These are phyloP conservation scores for Rhynchospora breviuscula DNA, from an alignment of 176 grass and related monocot species.

Conservation along the genomic window DNA sequence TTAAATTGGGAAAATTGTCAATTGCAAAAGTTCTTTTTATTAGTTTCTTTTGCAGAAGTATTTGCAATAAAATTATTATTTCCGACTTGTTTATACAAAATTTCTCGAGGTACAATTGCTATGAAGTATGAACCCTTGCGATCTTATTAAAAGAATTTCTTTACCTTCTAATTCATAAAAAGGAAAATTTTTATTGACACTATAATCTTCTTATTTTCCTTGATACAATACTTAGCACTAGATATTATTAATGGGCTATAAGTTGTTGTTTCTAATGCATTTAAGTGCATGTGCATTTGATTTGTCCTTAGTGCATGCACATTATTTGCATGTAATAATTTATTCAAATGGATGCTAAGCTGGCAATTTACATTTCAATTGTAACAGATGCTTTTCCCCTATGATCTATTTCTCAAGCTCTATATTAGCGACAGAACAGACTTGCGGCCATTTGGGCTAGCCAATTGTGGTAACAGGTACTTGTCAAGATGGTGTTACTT, in stretches of 20 bases:
- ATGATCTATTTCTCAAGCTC: slow-evolving; percentile 61
- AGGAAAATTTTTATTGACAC: background rate
- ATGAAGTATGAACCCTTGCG: background rate
- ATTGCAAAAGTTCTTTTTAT: background rate
- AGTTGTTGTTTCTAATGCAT: background rate
- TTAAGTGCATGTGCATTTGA: background rate
- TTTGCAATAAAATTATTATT: background rate
- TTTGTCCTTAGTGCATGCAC: background rate
- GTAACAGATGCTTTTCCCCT: slow-evolving; percentile 57
- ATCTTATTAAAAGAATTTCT: background rate
- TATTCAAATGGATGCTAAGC: background rate
- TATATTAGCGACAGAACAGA: slow-evolving; percentile 71
- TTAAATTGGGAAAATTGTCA: background rate
- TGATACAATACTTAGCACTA: background rate
- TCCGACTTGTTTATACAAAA: background rate
- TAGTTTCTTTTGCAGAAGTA: background rate
- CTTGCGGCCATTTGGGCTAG: slow-evolving; percentile 65
- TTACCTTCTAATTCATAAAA: background rate
- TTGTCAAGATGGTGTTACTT: slow-evolving; percentile 16
- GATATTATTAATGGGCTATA: background rate
- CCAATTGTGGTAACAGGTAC: slow-evolving; percentile 93
- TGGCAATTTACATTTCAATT: background rate
- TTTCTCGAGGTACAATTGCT: background rate
- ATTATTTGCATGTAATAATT: background rate
- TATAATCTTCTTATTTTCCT: background rate